Conservation (phyloP, 1,284 basidiomycete genomes). For the Sporisorium sorghi region DNA sequence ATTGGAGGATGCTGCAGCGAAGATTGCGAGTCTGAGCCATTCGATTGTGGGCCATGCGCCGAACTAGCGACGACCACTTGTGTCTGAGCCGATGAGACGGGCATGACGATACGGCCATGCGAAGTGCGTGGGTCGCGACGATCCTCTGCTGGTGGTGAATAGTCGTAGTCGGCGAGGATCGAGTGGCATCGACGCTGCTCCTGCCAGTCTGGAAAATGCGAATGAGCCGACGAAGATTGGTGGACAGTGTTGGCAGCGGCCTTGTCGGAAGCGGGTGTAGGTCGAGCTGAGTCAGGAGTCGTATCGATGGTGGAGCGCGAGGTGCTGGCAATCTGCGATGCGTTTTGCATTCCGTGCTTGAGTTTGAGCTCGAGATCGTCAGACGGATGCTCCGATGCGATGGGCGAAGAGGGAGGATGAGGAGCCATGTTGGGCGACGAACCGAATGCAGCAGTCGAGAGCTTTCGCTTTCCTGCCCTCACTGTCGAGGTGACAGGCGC, state of each 20-base stretch:
- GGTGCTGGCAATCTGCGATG: conserved; percentile 30
- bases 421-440: conserved; percentile 40
- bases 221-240: conserved; percentile 6
- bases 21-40: conserved; percentile 1
- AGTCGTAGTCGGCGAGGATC: conserved; percentile 39
- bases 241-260: conserved; percentile 1
- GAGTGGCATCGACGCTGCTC: conserved; percentile 46
- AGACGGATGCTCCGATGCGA: conserved; percentile 28
- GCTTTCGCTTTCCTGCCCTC: conserved; percentile 44
- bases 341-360: conserved; percentile 10
- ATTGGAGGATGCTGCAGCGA: conserved; percentile 15
- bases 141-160: conserved; percentile 29
- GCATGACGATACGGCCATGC: conserved; percentile 33
- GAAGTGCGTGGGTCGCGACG: conserved; percentile 46
- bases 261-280: conserved; percentile 7
- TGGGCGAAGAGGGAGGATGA: conserved; percentile 36
- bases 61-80: conserved; percentile 12
- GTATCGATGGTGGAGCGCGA: conserved; percentile 38
- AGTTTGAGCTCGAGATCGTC: conserved; percentile 14
- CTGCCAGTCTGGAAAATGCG: conserved; percentile 38
- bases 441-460: conserved; percentile 46
- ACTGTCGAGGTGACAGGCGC: conserved; percentile 17
- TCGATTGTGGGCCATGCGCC: conserved; percentile 1
- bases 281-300: conserved; percentile 8
- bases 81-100: conserved; percentile 19